Evolutionary conservation across 768 basidiomycete species (phyloP).

Genomic region (Brasilioporus rufonigricans): DNA sequence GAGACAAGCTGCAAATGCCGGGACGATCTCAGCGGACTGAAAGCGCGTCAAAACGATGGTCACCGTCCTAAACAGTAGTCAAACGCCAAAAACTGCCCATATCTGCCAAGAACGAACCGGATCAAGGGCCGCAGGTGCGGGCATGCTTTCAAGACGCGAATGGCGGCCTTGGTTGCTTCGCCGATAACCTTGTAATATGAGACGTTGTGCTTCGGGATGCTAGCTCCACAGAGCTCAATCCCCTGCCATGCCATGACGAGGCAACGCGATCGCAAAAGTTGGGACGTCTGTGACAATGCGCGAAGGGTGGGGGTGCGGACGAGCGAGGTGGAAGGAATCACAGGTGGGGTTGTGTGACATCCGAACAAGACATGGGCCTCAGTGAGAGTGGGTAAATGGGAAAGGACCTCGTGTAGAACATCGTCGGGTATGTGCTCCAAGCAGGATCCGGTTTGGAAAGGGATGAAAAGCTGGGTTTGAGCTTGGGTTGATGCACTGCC

Average conservation of each 20-base stretch:
- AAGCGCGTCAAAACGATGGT: neutral
- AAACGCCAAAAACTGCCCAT: too few relatives aligned
- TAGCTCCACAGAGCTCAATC: too few relatives aligned
- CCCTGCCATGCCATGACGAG: too few relatives aligned
- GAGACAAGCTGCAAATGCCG: neutral
- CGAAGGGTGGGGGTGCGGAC: too few relatives aligned
- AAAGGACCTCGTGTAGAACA: slow-evolving; percentile 11
- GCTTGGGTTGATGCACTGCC: too few relatives aligned
- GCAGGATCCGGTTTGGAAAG: neutral
- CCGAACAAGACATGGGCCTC: slow-evolving; percentile 2
- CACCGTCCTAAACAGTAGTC: neutral
- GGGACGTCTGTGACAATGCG: slow-evolving; percentile 7
- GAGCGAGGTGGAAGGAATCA: neutral
- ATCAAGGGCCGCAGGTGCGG: slow-evolving; percentile 2
- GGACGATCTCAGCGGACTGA: neutral
- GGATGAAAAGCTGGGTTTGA: neutral
- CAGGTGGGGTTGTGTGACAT: neutral
- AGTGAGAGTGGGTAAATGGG: slow-evolving; percentile 9
- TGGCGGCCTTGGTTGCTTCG: neutral
- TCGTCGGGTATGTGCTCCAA: slow-evolving; percentile 11
- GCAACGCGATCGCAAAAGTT: too few relatives aligned
- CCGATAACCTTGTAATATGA: too few relatives aligned
- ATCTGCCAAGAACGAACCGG: slow-evolving; percentile 3
- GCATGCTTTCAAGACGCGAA: neutral
- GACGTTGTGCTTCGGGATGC: neutral